Conservation (phyloP, 371 early-diverging fungal species). For the Actinomortierella wolfii region DNA sequence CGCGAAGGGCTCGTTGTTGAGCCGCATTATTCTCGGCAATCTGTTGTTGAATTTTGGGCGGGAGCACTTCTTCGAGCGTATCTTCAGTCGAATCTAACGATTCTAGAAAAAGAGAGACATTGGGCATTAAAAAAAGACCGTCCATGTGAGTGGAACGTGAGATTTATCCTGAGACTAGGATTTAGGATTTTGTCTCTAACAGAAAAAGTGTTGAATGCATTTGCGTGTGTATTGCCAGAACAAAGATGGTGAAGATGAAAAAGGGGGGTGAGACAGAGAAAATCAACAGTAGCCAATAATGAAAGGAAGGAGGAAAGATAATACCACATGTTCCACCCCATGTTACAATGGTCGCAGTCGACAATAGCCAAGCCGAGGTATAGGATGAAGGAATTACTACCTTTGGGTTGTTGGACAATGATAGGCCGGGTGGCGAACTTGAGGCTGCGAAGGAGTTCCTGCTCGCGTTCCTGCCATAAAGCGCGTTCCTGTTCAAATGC, state of each 20-base stretch:
- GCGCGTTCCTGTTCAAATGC: conserved; percentile 49
- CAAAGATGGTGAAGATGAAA: too few relatives aligned
- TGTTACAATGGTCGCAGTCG: too few relatives aligned
- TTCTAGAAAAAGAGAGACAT: too few relatives aligned
- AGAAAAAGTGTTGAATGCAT: too few relatives aligned
- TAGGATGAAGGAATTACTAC: neutral
- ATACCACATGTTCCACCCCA: conserved; percentile 4
- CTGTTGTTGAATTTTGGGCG: conserved; percentile 39
- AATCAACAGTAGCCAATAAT: neutral
- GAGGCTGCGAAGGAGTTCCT: conserved; percentile 46
- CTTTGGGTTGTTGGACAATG: conserved; percentile 45
- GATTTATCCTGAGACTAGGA: too few relatives aligned
- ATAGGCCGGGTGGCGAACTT: conserved; percentile 45
- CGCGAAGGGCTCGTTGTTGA: conserved; percentile 30
- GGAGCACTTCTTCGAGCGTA: conserved; percentile 14
- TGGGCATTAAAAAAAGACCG: too few relatives aligned
- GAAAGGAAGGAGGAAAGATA: conserved; percentile 9
- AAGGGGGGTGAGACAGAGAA: too few relatives aligned
- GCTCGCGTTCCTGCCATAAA: conserved; percentile 47
- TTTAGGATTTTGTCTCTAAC: too few relatives aligned
- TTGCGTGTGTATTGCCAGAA: too few relatives aligned
- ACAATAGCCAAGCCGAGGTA: too few relatives aligned
- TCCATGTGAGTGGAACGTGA: too few relatives aligned
- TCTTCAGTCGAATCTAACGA: conserved; percentile 2
- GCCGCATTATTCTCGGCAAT: conserved; percentile 38